Evolutionary conservation across 2,329 filamentous ascomycete genomes (phyloP), one percentile per base, ranked within the genome.

Genomic region (Pleoardoris graminearum): DNA sequence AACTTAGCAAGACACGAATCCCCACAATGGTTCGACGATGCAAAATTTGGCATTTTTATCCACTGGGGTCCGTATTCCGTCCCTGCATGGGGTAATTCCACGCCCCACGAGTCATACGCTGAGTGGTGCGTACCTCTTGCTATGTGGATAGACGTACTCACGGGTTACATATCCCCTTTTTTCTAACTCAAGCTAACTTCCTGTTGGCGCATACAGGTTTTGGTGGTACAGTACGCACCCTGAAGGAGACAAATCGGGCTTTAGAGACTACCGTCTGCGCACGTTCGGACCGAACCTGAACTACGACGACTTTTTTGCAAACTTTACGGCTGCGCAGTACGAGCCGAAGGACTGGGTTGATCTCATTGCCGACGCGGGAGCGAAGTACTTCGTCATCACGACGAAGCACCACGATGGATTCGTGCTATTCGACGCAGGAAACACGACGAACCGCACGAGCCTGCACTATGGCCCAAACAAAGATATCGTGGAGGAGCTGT

Each of bases 1-100:
- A 11, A 71, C 66, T 3, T 75, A 68, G 44, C 70, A 8, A 25
- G 25, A 8, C 75, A 77, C 45, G 76, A 78, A 61, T 75, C 76
- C 12, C 81, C 81, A 0, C 70, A 75, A 4, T 84, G 82, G 82
- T 85, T 79, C 56, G 75, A 80, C 49, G 74, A 77, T 36, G 79
- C 75, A 22, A 85, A 85, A 52, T 85, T 75, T 55, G 82, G 82
- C 1, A 84, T 85, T 25, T 85, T 85, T 60, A 80, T 85, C 33
- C 82, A 85, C 53, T 85, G 82, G 80, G 82, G 82, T 0, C 72
- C 77, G 0, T 85, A 83, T 57, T 69, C 79, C 0, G 81, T 84
- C 1, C 79, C 82, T 0, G 81, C 78, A 5, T 85, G 82, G 80
- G 82, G 82, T 2, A 76, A 77, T 41, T 59, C 62, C 2, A 66